Evolutionary conservation across 2,329 filamentous ascomycete genomes (phyloP).

Genomic region (Scytalidium sp.): DNA sequence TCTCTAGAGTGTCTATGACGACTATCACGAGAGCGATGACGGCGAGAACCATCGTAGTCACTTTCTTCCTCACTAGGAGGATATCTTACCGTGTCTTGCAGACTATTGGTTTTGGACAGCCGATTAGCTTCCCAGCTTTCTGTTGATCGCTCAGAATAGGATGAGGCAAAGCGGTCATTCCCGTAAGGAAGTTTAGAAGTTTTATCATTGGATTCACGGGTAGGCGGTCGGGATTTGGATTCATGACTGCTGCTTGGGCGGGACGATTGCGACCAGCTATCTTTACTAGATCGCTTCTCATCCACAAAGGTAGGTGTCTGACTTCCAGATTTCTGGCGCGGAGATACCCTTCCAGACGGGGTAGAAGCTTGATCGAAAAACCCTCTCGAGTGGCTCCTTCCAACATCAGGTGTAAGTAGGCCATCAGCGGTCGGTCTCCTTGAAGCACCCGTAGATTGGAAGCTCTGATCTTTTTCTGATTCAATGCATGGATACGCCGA

Average conservation of each 20-base stretch:
- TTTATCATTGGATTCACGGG: slow-evolving; percentile 19
- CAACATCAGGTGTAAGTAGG: slow-evolving; percentile 44
- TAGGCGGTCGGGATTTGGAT: slow-evolving; percentile 8
- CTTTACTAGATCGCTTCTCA: slow-evolving; percentile 11
- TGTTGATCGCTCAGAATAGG: slow-evolving; percentile 12
- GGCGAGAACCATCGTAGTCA: slow-evolving; percentile 11
- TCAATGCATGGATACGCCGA: slow-evolving; percentile 20
- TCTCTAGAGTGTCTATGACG: slow-evolving; percentile 5
- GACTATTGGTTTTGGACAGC: neutral
- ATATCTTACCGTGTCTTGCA: neutral
- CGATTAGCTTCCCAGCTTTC: neutral
- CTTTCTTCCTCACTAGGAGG: slow-evolving; percentile 24
- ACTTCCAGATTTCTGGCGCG: slow-evolving; percentile 29
- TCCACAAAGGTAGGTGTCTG: slow-evolving; percentile 19
- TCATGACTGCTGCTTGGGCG: slow-evolving; percentile 10
- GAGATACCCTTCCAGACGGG: slow-evolving; percentile 33
- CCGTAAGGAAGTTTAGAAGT: slow-evolving; percentile 18
- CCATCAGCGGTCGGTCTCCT: slow-evolving; percentile 30
- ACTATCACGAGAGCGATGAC: slow-evolving; percentile 5
- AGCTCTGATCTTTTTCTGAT: slow-evolving; percentile 14
- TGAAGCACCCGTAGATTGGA: slow-evolving; percentile 29
- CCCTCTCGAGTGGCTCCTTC: slow-evolving; percentile 11
- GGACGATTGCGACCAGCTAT: neutral
- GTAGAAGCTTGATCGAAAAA: slow-evolving; percentile 12
- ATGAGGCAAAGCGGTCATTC: slow-evolving; percentile 16